Base-by-base conservation (phyloP, 345 rosid species). In the Corchorus olitorius region DNA sequence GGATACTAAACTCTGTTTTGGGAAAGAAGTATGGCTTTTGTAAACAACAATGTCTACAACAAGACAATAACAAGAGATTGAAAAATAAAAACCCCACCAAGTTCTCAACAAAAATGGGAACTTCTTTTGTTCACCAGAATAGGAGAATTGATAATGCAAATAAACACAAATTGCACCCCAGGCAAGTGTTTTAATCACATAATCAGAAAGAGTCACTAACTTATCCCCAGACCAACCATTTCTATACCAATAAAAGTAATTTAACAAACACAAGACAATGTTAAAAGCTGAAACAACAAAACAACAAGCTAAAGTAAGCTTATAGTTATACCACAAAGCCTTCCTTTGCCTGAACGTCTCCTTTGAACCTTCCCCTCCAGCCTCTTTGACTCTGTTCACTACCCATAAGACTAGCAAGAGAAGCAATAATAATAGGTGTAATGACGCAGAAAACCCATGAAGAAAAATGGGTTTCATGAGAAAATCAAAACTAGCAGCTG, bases 81-180 rank as follows among this genome's bases (percentile, higher is more conserved):
- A 56, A 17, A 84, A 76, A 76, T 82, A 91, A 73, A 90, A 85
- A 16, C 81, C 91, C 91, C 91, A 89, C 97, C 97, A 94, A 68
- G 89, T 64, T 78, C 93, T 87, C 77, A 94, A 82, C 9, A 85
- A 70, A 66, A 88, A 45, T 5, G 89, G 91, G 53, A 89, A 84
- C 73, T 76, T 85, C 15, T 66, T 85, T 27, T 61, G 53, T 58
- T 72, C 84, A 20, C 71, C 65, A n/a, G 84, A 80, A 76, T 70
- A 65, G 15, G 73, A 75, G 77, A 76, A 72, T 11, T 78, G 80
- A 60, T 60, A 37, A 60, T 82, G 73, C 74, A 91, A 54, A 76
- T 71, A 82, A 61, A 84, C 72, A 68, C 80, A 79, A 65, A 90
- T 72, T 22, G 84, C 80, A 78, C 82, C 91, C 97, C 97, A 94